A percentile compares a stretch with the other conserved stretches of the same genome.
phyloP scores from a whole-genome alignment of 2,329 filamentous ascomycete species.

The Graphilbum fragrans region DNA sequence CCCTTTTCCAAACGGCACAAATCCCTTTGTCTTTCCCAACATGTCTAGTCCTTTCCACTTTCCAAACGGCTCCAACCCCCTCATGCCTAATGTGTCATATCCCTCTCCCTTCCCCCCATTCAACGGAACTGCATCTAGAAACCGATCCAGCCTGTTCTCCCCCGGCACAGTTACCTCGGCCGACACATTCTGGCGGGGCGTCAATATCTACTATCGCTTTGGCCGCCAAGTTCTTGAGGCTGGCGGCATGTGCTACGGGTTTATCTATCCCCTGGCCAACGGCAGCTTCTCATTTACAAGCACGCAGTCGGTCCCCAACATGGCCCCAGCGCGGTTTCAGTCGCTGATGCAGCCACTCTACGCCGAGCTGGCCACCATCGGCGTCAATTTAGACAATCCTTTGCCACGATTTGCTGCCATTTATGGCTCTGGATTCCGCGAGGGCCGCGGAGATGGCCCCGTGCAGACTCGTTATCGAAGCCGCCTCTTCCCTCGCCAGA shows the following conservation, averaged over 20 bases:
- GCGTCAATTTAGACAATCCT: slow-evolving; percentile 13
- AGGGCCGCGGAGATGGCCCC: slow-evolving; percentile 8
- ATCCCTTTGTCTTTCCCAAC: slow-evolving; percentile 4
- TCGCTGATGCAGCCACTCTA: slow-evolving; percentile 18
- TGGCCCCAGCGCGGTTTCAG: slow-evolving; percentile 16
- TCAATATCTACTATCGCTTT: slow-evolving; percentile 13
- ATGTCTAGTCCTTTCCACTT: background rate
- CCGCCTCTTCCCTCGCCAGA: slow-evolving; percentile 22
- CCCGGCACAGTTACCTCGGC: slow-evolving; percentile 1
- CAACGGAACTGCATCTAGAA: no score
- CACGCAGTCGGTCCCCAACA: slow-evolving; percentile 14
- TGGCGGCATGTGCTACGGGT: slow-evolving; percentile 14
- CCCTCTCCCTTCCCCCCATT: no score
- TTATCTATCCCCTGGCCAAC: slow-evolving; percentile 15
- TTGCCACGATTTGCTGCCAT: slow-evolving; percentile 1
- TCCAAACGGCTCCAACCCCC: background rate
- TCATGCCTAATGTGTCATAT: no score
- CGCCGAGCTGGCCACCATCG: slow-evolving; percentile 18
- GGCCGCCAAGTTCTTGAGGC: slow-evolving; percentile 10
- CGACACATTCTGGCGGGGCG: slow-evolving; percentile 14
- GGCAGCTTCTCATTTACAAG: slow-evolving; percentile 13
- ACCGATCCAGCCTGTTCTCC: no score
- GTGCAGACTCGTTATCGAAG: slow-evolving; percentile 16
- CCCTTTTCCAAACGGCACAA: slow-evolving; percentile 1
- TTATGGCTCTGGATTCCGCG: slow-evolving; percentile 9